Percentiles rank a stretch among this genome's conserved stretches.
These are phyloP conservation scores for Debaryomycetaceae sp. DNA, from an alignment of 1,139 yeast genomes.

Conservation along the genomic window DNA sequence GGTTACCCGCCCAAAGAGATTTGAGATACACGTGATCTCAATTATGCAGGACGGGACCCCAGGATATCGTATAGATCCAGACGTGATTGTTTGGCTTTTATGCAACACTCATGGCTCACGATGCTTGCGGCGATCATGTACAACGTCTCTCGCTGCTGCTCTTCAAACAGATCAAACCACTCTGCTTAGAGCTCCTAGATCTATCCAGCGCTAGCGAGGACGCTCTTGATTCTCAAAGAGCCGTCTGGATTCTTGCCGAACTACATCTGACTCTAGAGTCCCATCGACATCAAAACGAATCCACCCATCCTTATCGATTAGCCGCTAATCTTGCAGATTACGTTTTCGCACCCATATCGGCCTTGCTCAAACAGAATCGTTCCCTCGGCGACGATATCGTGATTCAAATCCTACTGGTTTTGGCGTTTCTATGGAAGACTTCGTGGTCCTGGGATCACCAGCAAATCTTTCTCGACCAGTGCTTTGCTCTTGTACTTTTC, in stretches of 20 bases:
- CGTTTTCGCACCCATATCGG: conserved; percentile 30
- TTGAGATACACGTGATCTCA: no score
- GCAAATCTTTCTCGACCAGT: conserved; percentile 21
- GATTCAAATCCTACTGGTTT: conserved; percentile 15
- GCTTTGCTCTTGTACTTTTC: conserved; percentile 23
- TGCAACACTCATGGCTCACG: no score
- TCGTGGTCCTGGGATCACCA: conserved; percentile 24
- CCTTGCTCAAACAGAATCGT: conserved; percentile 17
- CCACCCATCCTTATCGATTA: conserved; percentile 12
- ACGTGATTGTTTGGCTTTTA: no score
- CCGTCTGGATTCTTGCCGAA: no score
- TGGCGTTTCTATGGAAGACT: conserved; percentile 17
- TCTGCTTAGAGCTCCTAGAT: conserved; percentile 15
- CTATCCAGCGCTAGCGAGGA: conserved; percentile 1
- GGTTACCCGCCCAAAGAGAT: no score
- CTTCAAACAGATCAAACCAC: conserved; percentile 21
- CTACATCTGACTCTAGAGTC: no score
- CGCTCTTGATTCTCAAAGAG: no score
- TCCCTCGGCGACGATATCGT: conserved; percentile 11
- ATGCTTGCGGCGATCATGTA: conserved; percentile 1
- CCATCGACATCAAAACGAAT: no score
- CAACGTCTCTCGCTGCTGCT: conserved; percentile 16
- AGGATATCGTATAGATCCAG: no score
- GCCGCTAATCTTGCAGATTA: conserved; percentile 30
- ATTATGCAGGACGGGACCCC: no score